These are phyloP conservation scores for Bipolaris zeicola DNA, from an alignment of 2,329 filamentous ascomycete genomes.

Conservation along the genomic window DNA sequence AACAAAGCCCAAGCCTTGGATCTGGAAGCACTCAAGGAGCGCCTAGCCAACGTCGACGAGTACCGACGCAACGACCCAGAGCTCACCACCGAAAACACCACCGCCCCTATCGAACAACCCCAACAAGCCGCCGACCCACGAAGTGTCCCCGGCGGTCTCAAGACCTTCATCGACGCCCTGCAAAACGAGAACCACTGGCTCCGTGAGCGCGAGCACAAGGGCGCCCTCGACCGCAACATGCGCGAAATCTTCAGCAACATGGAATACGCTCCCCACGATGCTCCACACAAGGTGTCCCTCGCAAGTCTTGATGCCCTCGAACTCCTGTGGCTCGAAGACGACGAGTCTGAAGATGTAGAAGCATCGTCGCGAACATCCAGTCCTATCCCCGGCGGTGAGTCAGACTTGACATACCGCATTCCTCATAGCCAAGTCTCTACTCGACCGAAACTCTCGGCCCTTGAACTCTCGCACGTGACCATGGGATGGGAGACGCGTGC, in stretches of 20 bases:
- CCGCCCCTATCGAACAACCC: conserved; percentile 15
- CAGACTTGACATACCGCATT: conserved; percentile 6
- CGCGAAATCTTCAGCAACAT: conserved; percentile 18
- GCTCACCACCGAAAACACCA: conserved; percentile 2
- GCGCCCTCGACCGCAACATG: conserved; percentile 23
- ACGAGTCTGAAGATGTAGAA: conserved; percentile 5
- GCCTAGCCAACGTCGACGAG: conserved; percentile 15
- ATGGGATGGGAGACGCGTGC: conserved; percentile 14
- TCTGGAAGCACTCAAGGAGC: conserved; percentile 25
- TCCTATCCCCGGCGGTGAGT: neutral
- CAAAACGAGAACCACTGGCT: conserved; percentile 41
- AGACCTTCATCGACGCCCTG: conserved; percentile 31
- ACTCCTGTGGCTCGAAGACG: conserved; percentile 13
- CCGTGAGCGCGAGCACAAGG: conserved; percentile 30
- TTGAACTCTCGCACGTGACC: conserved; percentile 12
- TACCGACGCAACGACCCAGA: conserved; percentile 6
- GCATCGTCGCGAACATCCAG: conserved; percentile 2
- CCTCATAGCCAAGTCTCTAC: conserved; percentile 2
- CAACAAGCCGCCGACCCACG: conserved; percentile 17
- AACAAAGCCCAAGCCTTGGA: conserved; percentile 25
- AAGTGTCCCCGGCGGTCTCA: conserved; percentile 20
- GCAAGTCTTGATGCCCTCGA: conserved; percentile 7
- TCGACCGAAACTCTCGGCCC: conserved; percentile 14
- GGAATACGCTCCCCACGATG: conserved; percentile 1
- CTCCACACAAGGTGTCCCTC: conserved; percentile 1